Evolutionary conservation across 2,329 filamentous ascomycete genomes (phyloP), one percentile per base, ranked within the genome.

Genomic region (Knufia petricola): DNA sequence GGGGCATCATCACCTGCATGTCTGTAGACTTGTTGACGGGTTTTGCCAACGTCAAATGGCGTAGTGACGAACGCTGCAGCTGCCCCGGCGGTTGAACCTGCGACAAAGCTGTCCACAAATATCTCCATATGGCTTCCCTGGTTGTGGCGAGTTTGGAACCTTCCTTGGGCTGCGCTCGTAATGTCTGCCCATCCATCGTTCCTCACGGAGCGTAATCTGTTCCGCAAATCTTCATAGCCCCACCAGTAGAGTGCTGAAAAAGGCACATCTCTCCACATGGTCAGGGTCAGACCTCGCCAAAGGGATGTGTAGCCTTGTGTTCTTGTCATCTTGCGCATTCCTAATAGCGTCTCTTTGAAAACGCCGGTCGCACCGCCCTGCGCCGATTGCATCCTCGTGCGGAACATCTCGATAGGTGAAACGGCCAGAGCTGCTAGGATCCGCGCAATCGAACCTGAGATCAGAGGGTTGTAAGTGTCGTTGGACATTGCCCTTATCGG

Each of bases 211-310:
- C 81, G 84, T 50, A 96, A 67, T 46, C 71, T 69, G 20, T 81
- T 79, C 46, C 88, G 81, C 48, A 90, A 82, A 15, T 78, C 81
- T 69, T 98, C 92, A 64, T 98, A 98, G 10, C 92, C 90, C 81
- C 85, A 94, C 92, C 92, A 98, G 70, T 98, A 98, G 38, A 98
- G 77, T 2, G 85, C 92, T 1, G 90, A 96, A 61, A 98, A 98
- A 0, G 92, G 92, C 0, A 96, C 92, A 62, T 98, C 92, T 55
- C 92, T 78, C 92, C 92, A 98, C 50, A 98, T 76, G 0, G 90
- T 96, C 59, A 98, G 71, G 0, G 84, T 88, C 48, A 98, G 69
- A 0, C 92, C 92, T 49, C 90, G 77, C 92, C 92, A 98, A 0
- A 98, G 71, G 1, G 88, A 87, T 1, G 76, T 75, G 57, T 92